Evolutionary conservation across 768 basidiomycete genomes (phyloP).

Genomic region (Butyriboletus loyo): DNA sequence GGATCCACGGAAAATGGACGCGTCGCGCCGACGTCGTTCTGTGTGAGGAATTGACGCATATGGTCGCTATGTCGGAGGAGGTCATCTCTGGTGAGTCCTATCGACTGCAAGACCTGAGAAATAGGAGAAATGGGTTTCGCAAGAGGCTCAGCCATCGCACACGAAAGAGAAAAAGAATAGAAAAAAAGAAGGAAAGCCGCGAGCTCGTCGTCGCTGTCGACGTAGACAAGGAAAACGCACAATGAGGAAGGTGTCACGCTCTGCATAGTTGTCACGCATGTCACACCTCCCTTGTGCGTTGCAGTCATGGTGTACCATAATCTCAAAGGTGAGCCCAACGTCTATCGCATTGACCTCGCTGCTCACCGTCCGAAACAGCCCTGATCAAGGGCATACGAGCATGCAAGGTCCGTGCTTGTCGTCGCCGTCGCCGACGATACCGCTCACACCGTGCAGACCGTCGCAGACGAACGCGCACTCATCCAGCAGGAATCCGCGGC

Average conservation of each 20-base stretch:
- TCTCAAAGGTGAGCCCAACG: conserved; percentile 62
- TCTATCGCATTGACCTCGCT: not conserved
- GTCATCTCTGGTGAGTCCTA: conserved; percentile 78
- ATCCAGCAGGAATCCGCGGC: conserved; percentile 98
- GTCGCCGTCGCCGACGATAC: conserved; percentile 12
- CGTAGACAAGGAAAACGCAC: conserved; percentile 18
- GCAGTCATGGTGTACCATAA: conserved; percentile 75
- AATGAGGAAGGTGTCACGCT: conserved; percentile 15
- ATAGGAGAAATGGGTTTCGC: conserved; percentile 56
- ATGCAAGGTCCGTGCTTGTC: conserved; percentile 70
- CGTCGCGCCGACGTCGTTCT: conserved; percentile 46
- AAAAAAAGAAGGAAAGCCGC: not conserved
- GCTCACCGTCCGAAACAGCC: conserved; percentile 48
- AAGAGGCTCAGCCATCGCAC: conserved; percentile 20
- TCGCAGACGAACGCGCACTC: conserved; percentile 95
- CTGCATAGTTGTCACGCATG: conserved; percentile 18
- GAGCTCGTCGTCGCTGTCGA: conserved; percentile 21
- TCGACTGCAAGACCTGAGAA: conserved; percentile 63
- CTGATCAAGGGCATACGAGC: conserved; percentile 97
- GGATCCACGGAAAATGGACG: conserved; percentile 39
- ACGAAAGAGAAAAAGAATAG: not conserved
- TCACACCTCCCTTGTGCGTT: conserved; percentile 16
- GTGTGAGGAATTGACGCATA: conserved; percentile 75
- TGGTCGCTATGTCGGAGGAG: conserved; percentile 67
- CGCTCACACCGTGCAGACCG: conserved; percentile 57